A percentile compares a stretch with the other conserved stretches of the same genome.
Conservation (phyloP, 176 grass and related monocot genomes). For the Chrysopogon serrulatus region DNA sequence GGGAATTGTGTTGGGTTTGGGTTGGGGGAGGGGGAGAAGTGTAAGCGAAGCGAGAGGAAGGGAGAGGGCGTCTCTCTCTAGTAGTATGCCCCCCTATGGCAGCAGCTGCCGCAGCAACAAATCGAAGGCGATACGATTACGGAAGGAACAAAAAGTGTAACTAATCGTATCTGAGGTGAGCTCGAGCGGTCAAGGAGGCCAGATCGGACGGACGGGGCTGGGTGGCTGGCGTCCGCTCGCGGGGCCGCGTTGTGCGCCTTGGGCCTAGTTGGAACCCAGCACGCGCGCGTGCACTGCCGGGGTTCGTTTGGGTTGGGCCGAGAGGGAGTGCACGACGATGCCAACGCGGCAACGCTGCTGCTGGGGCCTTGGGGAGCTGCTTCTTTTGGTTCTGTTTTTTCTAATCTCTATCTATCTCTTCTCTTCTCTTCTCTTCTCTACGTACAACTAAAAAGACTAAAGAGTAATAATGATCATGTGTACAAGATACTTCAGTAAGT, state of each 20-base stretch:
- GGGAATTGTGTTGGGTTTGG: slow-evolving; percentile 37
- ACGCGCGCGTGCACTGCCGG: background rate
- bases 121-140: slow-evolving; percentile 20
- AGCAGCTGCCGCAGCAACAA: background rate
- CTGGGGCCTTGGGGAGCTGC: background rate
- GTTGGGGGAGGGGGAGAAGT: slow-evolving; percentile 22
- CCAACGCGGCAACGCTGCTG: no score
- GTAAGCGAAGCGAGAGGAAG: slow-evolving; percentile 20
- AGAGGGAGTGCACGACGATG: background rate
- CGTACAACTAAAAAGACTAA: no score
- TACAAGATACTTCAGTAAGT: no score
- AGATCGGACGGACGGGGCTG: slow-evolving; percentile 20
- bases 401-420: no score
- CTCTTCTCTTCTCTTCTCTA: no score
- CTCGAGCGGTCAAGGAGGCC: slow-evolving; percentile 31
- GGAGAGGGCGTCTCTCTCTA: background rate
- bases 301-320: background rate
- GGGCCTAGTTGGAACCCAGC: background rate
- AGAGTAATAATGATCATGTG: no score
- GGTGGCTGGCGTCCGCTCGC: slow-evolving; percentile 27
- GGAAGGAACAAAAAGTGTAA: background rate
- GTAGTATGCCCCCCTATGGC: background rate
- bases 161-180: background rate
- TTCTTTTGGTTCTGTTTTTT: background rate
- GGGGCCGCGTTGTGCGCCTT: slow-evolving; percentile 39